Base-by-base conservation (phyloP, 192 early-diverging fungal species). In the Linnemannia zychae region DNA sequence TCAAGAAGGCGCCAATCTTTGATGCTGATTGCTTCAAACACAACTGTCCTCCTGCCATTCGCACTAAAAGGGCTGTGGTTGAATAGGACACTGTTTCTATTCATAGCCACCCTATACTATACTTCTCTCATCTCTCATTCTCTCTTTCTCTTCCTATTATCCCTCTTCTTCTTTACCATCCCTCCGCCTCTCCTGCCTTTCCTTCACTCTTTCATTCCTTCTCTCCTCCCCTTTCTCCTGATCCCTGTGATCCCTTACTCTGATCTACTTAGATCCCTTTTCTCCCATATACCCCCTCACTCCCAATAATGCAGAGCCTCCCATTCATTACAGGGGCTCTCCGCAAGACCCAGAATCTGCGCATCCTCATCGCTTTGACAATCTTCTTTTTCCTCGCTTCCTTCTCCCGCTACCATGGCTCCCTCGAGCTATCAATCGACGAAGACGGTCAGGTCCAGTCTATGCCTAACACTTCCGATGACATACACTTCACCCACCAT, bases 401-500 rank as follows among this genome's bases (percentile, higher is more conserved):
- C 34, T 63, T 79, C 22, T 85, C 83, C 13, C 72, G 83, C 6
- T 85, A 85, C 63, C 83, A 85, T 9, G 83, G 83, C 63, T 79
- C 83, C 6, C 46, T 79, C 52, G 83, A 85, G 20, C 79, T 79
- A 31, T 79, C 77, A 9, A 85, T 79, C 34, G 83, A 79, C n/a
- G 83, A 85, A 22, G 83, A 85, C 46, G 83, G 83, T 24, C 73
- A 79, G 24, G 83, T 85, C 44, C 77, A 85, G 65, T 76, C 83
- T 3, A 49, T 78, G 12, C 77, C 82, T 28, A n/a, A 73, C 3
- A 36, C 38, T 3, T 44, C 15, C 33, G 57, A 69, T 60, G 53
- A 84, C 36, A 37, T 84, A 24, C 67, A 76, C 37, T 79, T 67
- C 53, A 85, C 77, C 65, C 83, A 85, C 44, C 83, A 85, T 65